A percentile compares a stretch with the other conserved stretches of the same genome.
Evolutionary conservation across 2,329 filamentous ascomycete species (phyloP).

Genomic region (Blastomyces parvus): DNA sequence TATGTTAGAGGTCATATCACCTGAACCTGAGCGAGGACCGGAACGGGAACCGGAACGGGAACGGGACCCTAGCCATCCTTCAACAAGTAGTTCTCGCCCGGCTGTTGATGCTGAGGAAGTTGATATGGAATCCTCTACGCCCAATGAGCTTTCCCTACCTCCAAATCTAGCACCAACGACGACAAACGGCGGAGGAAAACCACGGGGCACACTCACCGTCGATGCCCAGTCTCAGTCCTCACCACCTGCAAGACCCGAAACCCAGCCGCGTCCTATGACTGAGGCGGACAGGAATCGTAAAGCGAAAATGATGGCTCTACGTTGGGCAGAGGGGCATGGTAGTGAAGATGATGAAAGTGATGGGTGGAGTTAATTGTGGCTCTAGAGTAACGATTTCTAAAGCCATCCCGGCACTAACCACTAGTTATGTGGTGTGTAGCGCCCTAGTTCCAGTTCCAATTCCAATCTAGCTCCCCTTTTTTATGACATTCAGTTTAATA

Average conservation of each 20-base stretch:
- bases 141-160: not conserved
- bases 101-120: not conserved
- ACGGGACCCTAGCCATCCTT: not conserved
- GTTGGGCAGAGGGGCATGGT: conserved; percentile 22
- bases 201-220: not conserved
- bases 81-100: not conserved
- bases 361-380: conserved; percentile 4
- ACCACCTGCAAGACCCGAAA: not conserved
- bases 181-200: not conserved
- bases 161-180: not conserved
- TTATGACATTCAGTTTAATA: not conserved
- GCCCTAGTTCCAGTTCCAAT: not conserved
- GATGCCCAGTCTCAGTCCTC: not conserved
- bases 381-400: not conserved
- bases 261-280: conserved; percentile 12
- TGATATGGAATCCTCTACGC: not conserved
- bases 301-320: conserved; percentile 27
- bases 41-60: not conserved
- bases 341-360: conserved; percentile 15
- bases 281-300: conserved; percentile 24
- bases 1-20: not conserved
- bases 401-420: not conserved
- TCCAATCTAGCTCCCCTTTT: not conserved
- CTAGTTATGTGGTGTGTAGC: not conserved
- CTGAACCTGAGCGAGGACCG: not conserved